These are phyloP conservation scores for Fusarium pseudograminearum DNA, from an alignment of 2,329 filamentous ascomycete species.

Conservation along the genomic window DNA sequence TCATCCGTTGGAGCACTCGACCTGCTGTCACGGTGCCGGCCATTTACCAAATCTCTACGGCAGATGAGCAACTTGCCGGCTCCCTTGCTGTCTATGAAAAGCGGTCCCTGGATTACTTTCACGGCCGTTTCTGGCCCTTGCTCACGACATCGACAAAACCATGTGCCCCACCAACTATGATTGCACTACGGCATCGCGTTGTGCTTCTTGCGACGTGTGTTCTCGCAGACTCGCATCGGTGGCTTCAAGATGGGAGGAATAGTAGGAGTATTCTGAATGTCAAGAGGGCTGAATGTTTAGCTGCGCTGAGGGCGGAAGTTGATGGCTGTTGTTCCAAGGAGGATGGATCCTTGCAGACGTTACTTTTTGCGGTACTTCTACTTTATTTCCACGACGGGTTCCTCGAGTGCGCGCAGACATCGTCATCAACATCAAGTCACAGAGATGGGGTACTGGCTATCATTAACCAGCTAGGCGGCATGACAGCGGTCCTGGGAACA, in stretches of 20 bases:
- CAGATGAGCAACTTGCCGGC: constrained; percentile 44
- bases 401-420: constrained; percentile 50
- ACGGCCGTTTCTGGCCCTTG: constrained; percentile 51
- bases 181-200: constrained; percentile 51
- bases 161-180: constrained; percentile 48
- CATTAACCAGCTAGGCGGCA: constrained; percentile 49
- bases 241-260: constrained; percentile 49
- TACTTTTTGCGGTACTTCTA: constrained; percentile 57
- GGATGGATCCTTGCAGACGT: constrained; percentile 49
- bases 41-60: constrained; percentile 46
- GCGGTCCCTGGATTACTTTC: constrained; percentile 51
- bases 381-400: constrained; percentile 58
- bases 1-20: constrained; percentile 58
- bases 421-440: constrained; percentile 52
- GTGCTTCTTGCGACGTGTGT: constrained; percentile 51
- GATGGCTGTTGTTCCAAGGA: constrained; percentile 50
- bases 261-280: constrained; percentile 44
- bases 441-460: constrained; percentile 54
- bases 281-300: constrained; percentile 49
- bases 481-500: constrained; percentile 40
- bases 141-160: constrained; percentile 48
- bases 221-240: constrained; percentile 50
- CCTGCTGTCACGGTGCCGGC: constrained; percentile 49
- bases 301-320: constrained; percentile 50
- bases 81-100: constrained; percentile 49